phyloP scores from a whole-genome alignment of 2,329 filamentous ascomycete genomes.

The Sphaceloma murrayae region DNA sequence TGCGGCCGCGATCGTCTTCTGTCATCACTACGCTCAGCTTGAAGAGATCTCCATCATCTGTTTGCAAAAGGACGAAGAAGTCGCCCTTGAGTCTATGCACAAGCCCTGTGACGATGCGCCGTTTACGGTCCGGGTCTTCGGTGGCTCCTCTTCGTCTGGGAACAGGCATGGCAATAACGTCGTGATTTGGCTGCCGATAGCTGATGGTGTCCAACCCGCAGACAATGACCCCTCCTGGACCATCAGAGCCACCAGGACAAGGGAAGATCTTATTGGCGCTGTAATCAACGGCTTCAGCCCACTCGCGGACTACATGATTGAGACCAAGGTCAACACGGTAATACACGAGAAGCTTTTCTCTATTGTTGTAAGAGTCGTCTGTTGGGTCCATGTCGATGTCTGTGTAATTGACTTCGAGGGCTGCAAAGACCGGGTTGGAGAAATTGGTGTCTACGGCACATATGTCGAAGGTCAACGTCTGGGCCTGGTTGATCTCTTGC shows the following conservation, averaged over 20 bases:
- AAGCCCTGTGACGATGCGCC: slow-evolving; percentile 79
- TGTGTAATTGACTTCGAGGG: slow-evolving; percentile 85
- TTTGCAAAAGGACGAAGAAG: slow-evolving; percentile 95
- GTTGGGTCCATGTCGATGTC: slow-evolving; percentile 86
- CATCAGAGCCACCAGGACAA: slow-evolving; percentile 86
- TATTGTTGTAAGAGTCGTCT: slow-evolving; percentile 67
- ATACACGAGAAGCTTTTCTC: slow-evolving; percentile 88
- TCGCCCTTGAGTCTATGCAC: slow-evolving; percentile 92
- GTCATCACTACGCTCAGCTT: slow-evolving; percentile 90
- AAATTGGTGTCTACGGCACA: slow-evolving; percentile 90
- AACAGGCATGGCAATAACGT: slow-evolving; percentile 79
- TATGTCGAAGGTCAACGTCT: slow-evolving; percentile 80
- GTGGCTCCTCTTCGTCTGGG: slow-evolving; percentile 77
- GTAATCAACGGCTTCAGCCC: slow-evolving; percentile 87
- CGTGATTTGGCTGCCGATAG: slow-evolving; percentile 93
- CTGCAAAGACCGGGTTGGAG: slow-evolving; percentile 92
- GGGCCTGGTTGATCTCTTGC: slow-evolving; percentile 87
- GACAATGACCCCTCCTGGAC: slow-evolving; percentile 87
- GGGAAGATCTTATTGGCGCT: slow-evolving; percentile 86
- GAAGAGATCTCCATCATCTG: slow-evolving; percentile 96
- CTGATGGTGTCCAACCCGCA: slow-evolving; percentile 92
- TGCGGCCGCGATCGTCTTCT: slow-evolving; percentile 66
- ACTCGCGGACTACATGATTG: slow-evolving; percentile 94
- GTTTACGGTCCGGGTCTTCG: slow-evolving; percentile 85
- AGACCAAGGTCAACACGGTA: slow-evolving; percentile 95